A percentile compares a stretch with the other conserved stretches of the same genome.
Evolutionary conservation across 805 yeast genomes (phyloP).

Genomic region (Ogataea dorogensis): DNA sequence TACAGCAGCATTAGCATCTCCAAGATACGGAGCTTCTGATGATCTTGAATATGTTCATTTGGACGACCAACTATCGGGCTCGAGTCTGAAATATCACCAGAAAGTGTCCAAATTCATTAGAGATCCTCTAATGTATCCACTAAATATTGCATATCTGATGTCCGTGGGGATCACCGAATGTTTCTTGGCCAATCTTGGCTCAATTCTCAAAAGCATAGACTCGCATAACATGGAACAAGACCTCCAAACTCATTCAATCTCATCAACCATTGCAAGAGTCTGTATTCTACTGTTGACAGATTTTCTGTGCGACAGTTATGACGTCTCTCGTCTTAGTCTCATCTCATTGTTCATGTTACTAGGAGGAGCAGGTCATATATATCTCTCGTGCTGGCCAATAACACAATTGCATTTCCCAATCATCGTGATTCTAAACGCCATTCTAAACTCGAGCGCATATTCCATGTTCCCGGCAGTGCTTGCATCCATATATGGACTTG

Average conservation of each 20-base stretch:
- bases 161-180: slow-evolving; percentile 85
- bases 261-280: slow-evolving; percentile 71
- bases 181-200: slow-evolving; percentile 78
- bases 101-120: slow-evolving; percentile 12
- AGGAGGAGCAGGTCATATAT: slow-evolving; percentile 31
- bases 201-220: slow-evolving; percentile 29
- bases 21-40: slow-evolving; percentile 14
- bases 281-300: slow-evolving; percentile 70
- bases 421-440: slow-evolving; percentile 29
- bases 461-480: slow-evolving; percentile 84
- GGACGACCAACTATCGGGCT: slow-evolving; percentile 25
- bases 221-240: slow-evolving; percentile 21
- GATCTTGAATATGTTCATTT: slow-evolving; percentile 30
- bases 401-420: slow-evolving; percentile 20
- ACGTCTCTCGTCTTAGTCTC: slow-evolving; percentile 30
- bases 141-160: slow-evolving; percentile 61
- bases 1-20: slow-evolving; percentile 31
- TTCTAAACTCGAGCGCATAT: slow-evolving; percentile 70
- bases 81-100: slow-evolving; percentile 13
- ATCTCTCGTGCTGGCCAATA: slow-evolving; percentile 24
- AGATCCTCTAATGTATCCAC: slow-evolving; percentile 64
- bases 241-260: slow-evolving; percentile 42
- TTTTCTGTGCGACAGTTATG: slow-evolving; percentile 37
- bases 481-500: slow-evolving; percentile 83
- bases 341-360: slow-evolving; percentile 25